Evolutionary conservation across 2,329 filamentous ascomycete species (phyloP).

Genomic region (Colletotrichum camelliae): DNA sequence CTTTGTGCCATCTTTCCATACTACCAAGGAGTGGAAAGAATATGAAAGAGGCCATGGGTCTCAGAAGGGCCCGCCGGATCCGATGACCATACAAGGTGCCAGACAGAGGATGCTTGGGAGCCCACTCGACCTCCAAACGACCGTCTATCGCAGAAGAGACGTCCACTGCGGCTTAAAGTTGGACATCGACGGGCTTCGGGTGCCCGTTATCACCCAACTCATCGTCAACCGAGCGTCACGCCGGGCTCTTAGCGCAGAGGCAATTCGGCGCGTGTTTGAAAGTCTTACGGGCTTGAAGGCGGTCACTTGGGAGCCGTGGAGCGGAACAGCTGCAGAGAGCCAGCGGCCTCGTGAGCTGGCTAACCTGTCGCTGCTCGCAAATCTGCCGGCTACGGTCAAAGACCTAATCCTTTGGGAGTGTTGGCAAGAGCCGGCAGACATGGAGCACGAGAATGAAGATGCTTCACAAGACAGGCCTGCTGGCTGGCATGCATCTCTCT

Average conservation of each 20-base stretch:
- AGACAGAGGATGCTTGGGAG: background rate
- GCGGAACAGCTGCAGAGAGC: background rate
- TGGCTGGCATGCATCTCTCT: background rate
- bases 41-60: too few species aligned
- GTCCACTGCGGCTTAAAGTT: background rate
- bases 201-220: background rate
- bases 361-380: background rate
- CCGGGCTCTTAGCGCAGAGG: background rate
- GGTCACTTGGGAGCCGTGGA: background rate
- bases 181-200: background rate
- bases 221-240: background rate
- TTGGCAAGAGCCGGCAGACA: background rate
- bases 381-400: background rate
- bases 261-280: background rate
- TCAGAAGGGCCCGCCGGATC: background rate
- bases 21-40: too few species aligned
- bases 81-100: background rate
- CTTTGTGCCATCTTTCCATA: too few species aligned
- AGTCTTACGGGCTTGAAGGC: fast-evolving
- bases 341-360: background rate
- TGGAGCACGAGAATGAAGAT: background rate
- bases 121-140: background rate
- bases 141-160: background rate
- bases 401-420: background rate
- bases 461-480: background rate